Evolutionary conservation across 345 rosid species (phyloP), one percentile per base, ranked within the genome.

Genomic region (Ceriops decandra): DNA sequence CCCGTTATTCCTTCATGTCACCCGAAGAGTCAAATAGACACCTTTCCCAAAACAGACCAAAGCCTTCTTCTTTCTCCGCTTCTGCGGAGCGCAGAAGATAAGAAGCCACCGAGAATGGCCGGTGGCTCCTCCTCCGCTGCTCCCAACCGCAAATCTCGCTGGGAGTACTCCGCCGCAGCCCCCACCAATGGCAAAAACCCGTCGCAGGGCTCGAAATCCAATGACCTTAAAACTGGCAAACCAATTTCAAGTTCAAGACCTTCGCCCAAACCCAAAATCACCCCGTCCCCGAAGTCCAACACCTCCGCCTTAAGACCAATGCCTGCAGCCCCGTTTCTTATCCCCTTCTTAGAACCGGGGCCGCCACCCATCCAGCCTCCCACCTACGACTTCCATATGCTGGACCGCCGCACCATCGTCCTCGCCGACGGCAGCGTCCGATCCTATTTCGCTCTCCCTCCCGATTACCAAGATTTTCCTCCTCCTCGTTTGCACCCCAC

Each of bases 391-490:
- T 90, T 86, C 68, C 98, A 95, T 75, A 88, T 95, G 98, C 87
- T 95, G 13, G 97, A 95, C 66, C 93, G 99, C 28, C 90, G 96
- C 31, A 68, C 95, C 5, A 88, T 95, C 26, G 73, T 75, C 72
- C 96, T 95, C 32, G 84, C 89, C 32, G 98, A 95, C 64, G 97
- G 99, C 19, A 90, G 90, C 76, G 96, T 86, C 54, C 92, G 98
- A 38, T 85, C 99, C 38, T 95, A 95, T 85, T 87, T 92, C 51
- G 99, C 98, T 20, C 96, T 92, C 49, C 98, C 99, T 8, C 87
- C 89, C 16, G 92, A 95, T 75, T 90, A 92, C 82, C 90, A 82
- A 63, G 91, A 95, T 72, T 83, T 87, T 64, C 80, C 80, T n/a
- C 80, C 74, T 17, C 72, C 57, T 22, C 60, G 64, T 0, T 68